A percentile compares a stretch with the other conserved stretches of the same genome.
Evolutionary conservation across 2,329 filamentous ascomycete species (phyloP).

Genomic region (Chaetomium sp.): DNA sequence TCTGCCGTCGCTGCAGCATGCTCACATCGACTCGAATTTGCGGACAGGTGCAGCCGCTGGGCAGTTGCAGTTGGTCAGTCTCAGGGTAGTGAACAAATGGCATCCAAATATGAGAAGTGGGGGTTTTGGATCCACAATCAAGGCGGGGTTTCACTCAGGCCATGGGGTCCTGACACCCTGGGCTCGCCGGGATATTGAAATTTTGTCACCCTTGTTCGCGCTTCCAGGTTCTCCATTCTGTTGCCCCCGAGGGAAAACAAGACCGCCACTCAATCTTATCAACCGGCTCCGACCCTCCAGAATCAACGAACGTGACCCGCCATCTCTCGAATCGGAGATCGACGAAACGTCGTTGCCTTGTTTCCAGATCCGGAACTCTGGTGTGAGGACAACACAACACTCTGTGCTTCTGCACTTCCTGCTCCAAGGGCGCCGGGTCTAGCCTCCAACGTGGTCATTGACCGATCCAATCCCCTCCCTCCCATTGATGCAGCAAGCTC

Average conservation of each 20-base stretch:
- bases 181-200: background rate
- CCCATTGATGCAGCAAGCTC: slow-evolving; percentile 20
- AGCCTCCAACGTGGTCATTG: slow-evolving; percentile 17
- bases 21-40: background rate
- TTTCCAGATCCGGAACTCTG: slow-evolving; percentile 14
- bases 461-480: slow-evolving; percentile 12
- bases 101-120: background rate
- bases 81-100: background rate
- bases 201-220: slow-evolving; percentile 5
- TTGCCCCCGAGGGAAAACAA: background rate
- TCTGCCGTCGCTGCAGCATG: background rate
- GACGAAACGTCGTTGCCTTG: slow-evolving; percentile 14
- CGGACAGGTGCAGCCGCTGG: background rate
- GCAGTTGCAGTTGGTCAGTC: background rate
- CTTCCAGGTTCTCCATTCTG: background rate
- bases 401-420: slow-evolving; percentile 2
- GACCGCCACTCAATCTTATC: slow-evolving; percentile 11
- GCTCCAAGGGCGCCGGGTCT: slow-evolving; percentile 8
- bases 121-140: background rate
- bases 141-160: slow-evolving; percentile 7
- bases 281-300: background rate
- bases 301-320: slow-evolving; percentile 5
- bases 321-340: slow-evolving; percentile 17
- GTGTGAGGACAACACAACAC: slow-evolving; percentile 16
- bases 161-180: background rate